phyloP scores from a whole-genome alignment of 2,329 filamentous ascomycete species.

The Rachicladosporium sp. region DNA sequence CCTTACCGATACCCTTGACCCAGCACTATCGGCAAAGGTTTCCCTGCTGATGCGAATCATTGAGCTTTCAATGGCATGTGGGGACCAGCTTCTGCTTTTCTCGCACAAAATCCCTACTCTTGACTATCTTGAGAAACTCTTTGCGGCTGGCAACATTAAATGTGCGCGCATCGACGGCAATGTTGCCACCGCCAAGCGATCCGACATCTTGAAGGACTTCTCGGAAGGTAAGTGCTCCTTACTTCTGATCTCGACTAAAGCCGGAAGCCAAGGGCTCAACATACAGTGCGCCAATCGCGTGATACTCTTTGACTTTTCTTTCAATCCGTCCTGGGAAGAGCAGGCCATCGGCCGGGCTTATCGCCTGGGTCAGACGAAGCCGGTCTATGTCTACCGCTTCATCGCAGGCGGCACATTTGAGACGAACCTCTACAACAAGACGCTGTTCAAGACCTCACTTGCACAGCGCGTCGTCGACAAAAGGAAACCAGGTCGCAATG shows the following conservation, averaged over 20 bases:
- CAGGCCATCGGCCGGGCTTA: slow-evolving; percentile 82
- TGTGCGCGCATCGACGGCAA: slow-evolving; percentile 55
- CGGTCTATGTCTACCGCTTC: slow-evolving; percentile 76
- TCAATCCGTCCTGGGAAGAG: slow-evolving; percentile 69
- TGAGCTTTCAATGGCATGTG: slow-evolving; percentile 44
- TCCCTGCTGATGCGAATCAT: slow-evolving; percentile 57
- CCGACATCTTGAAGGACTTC: slow-evolving; percentile 55
- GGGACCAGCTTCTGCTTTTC: slow-evolving; percentile 73
- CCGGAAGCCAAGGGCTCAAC: slow-evolving; percentile 74
- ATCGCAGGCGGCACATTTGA: slow-evolving; percentile 70
- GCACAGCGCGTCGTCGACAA: slow-evolving; percentile 72
- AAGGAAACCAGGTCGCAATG: slow-evolving; percentile 59
- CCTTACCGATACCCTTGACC: slow-evolving; percentile 29
- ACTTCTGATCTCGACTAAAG: slow-evolving; percentile 71
- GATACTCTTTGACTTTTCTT: slow-evolving; percentile 72
- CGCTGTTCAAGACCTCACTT: slow-evolving; percentile 73
- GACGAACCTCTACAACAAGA: slow-evolving; percentile 56
- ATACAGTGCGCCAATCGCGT: slow-evolving; percentile 75
- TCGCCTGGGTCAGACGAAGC: slow-evolving; percentile 68
- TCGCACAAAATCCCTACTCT: slow-evolving; percentile 60
- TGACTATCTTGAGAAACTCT: slow-evolving; percentile 51
- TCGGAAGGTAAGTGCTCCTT: slow-evolving; percentile 38
- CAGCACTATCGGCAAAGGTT: slow-evolving; percentile 55
- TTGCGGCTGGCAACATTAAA: slow-evolving; percentile 35
- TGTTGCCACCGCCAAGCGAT: slow-evolving; percentile 45